These are phyloP conservation scores for Colletotrichum sp. DNA, from an alignment of 2,329 filamentous ascomycete species.

Conservation along the genomic window DNA sequence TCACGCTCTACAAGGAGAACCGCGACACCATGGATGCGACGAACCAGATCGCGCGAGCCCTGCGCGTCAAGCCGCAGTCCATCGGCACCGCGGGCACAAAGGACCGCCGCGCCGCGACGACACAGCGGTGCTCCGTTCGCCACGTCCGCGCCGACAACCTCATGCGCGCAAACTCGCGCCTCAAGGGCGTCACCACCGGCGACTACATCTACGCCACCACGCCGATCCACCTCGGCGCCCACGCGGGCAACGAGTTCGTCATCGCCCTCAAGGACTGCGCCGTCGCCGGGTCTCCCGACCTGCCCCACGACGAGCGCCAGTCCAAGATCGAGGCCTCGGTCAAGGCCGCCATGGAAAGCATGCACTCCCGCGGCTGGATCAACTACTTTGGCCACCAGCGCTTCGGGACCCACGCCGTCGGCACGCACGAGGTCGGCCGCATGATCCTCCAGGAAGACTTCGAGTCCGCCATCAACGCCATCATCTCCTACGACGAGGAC, in stretches of 20 bases:
- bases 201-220: constrained; percentile 79
- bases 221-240: constrained; percentile 80
- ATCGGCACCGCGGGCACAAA: constrained; percentile 86
- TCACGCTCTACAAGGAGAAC: constrained; percentile 95
- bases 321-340: constrained; percentile 41
- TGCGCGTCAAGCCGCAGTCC: constrained; percentile 75
- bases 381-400: constrained; percentile 99
- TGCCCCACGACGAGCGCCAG: constrained; percentile 21
- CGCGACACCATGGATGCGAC: constrained; percentile 95
- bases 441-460: constrained; percentile 84
- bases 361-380: constrained; percentile 81
- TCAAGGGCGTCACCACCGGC: constrained; percentile 70
- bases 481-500: constrained; percentile 74
- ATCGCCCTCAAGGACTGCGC: constrained; percentile 89
- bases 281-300: constrained; percentile 42
- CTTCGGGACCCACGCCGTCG: constrained; percentile 86
- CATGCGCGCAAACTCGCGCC: constrained; percentile 66
- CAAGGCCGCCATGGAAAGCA: constrained; percentile 65
- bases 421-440: constrained; percentile 84
- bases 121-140: constrained; percentile 76
- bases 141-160: constrained; percentile 61
- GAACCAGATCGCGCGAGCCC: constrained; percentile 73
- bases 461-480: constrained; percentile 76
- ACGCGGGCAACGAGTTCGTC: constrained; percentile 89
- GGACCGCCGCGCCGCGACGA: constrained; percentile 84